A percentile compares a stretch with the other conserved stretches of the same genome.
Evolutionary conservation across 495 filamentous ascomycete genomes (phyloP).

Genomic region (Penicillium psychrofluorescens): DNA sequence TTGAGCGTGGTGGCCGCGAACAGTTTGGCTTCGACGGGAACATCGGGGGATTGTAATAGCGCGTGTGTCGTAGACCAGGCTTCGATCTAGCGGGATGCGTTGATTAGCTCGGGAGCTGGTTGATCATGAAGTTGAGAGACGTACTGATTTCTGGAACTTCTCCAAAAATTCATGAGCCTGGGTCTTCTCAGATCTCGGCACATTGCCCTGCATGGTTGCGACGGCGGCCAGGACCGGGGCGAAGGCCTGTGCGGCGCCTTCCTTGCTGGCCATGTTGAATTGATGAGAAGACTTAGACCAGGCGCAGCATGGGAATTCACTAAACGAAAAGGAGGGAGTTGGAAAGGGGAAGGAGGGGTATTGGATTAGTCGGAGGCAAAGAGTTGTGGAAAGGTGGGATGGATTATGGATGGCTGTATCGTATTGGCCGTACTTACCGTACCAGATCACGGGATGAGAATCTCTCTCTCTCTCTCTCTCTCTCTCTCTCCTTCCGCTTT

Average conservation of each 20-base stretch:
- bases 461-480: too few relatives aligned
- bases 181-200: slow-evolving; percentile 74
- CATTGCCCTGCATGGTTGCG: slow-evolving; percentile 82
- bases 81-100: slow-evolving; percentile 49
- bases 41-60: slow-evolving; percentile 67
- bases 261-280: slow-evolving; percentile 62
- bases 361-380: slow-evolving; percentile 7
- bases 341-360: slow-evolving; percentile 4
- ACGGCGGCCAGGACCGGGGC: slow-evolving; percentile 80
- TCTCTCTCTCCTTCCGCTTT: too few relatives aligned
- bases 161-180: slow-evolving; percentile 86
- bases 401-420: slow-evolving; percentile 21
- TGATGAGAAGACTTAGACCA: slow-evolving; percentile 2
- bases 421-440: slow-evolving; percentile 6
- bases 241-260: slow-evolving; percentile 56
- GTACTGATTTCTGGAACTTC: slow-evolving; percentile 95
- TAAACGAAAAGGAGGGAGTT: slow-evolving; percentile 6
- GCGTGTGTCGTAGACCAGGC: slow-evolving; percentile 85
- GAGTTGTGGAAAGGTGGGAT: slow-evolving; percentile 31
- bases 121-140: slow-evolving; percentile 24
- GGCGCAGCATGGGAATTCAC: slow-evolving; percentile 9
- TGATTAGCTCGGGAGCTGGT: slow-evolving; percentile 5
- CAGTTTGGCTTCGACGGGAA: slow-evolving; percentile 75
- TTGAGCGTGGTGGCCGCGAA: slow-evolving; percentile 96
- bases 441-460: slow-evolving; percentile 16